Evolutionary conservation across 1,284 basidiomycete species (phyloP).

Genomic region (Inonotus hispidus): DNA sequence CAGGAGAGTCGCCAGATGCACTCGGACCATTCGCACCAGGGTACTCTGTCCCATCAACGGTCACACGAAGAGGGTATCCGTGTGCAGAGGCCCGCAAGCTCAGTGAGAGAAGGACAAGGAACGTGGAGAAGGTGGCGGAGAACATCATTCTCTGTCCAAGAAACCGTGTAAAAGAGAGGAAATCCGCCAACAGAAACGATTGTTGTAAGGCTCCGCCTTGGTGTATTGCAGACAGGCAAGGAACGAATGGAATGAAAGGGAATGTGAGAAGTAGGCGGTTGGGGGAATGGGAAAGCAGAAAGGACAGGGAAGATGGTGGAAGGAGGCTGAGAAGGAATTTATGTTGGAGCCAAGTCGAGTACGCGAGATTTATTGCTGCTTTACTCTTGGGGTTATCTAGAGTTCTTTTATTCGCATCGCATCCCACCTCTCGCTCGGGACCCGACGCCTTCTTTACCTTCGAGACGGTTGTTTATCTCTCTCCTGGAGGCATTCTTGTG

Average conservation of each 20-base stretch:
- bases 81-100: slow-evolving; percentile 7
- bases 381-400: too few species aligned
- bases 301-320: not conserved
- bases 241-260: slow-evolving; percentile 1
- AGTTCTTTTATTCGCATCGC: too few species aligned
- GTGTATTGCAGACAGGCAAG: not conserved
- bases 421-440: too few species aligned
- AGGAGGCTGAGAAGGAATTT: not conserved
- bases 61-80: not conserved
- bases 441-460: too few species aligned
- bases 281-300: too few species aligned
- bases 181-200: not conserved
- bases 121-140: not conserved
- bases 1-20: slow-evolving; percentile 8
- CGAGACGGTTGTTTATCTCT: too few species aligned
- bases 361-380: slow-evolving; percentile 1
- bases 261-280: not conserved
- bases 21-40: slow-evolving; percentile 10
- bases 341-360: not conserved
- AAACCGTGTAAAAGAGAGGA: not conserved
- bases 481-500: too few species aligned
- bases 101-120: slow-evolving; percentile 5
- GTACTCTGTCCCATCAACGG: slow-evolving; percentile 13
- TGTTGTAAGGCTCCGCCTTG: slow-evolving; percentile 5
- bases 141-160: slow-evolving; percentile 6